Conservation (phyloP, 306 rosid genomes). For the Cicer yamashitae region DNA sequence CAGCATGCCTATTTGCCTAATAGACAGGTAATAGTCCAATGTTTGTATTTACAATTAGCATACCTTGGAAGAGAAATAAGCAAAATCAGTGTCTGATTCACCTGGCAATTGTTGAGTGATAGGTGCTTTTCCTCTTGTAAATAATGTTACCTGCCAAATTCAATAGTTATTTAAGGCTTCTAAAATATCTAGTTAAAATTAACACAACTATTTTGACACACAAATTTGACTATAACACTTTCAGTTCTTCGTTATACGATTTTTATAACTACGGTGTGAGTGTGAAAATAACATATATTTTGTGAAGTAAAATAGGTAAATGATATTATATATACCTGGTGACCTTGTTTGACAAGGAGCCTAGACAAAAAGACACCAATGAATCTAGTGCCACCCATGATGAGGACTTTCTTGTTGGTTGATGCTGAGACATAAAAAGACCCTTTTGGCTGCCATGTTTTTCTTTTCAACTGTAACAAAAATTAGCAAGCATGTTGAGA, state of each 20-base stretch:
- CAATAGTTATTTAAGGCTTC: constrained; percentile 7
- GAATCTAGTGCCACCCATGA: constrained; percentile 97
- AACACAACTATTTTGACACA: too few relatives aligned
- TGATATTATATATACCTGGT: constrained; percentile 62
- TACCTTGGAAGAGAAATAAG: constrained; percentile 91
- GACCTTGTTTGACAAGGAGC: constrained; percentile 92
- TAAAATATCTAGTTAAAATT: neutral
- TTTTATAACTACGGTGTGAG: too few relatives aligned
- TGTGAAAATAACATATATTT: too few relatives aligned
- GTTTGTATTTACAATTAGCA: constrained; percentile 34
- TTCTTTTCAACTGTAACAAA: constrained; percentile 65
- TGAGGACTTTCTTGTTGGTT: constrained; percentile 80
- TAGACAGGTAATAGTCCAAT: neutral
- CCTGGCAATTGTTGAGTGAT: constrained; percentile 84
- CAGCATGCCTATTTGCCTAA: too few relatives aligned
- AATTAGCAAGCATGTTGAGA: constrained; percentile 16
- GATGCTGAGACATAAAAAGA: constrained; percentile 73
- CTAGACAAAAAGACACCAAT: constrained; percentile 94
- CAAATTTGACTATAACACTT: too few relatives aligned
- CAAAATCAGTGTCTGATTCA: constrained; percentile 75
- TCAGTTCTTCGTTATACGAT: too few relatives aligned
- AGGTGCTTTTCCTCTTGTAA: constrained; percentile 95
- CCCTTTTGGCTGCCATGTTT: constrained; percentile 64
- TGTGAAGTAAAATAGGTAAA: neutral
- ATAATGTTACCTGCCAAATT: constrained; percentile 83